Conservation (phyloP, 106 monocot genomes). For the Dioscorea alata region DNA sequence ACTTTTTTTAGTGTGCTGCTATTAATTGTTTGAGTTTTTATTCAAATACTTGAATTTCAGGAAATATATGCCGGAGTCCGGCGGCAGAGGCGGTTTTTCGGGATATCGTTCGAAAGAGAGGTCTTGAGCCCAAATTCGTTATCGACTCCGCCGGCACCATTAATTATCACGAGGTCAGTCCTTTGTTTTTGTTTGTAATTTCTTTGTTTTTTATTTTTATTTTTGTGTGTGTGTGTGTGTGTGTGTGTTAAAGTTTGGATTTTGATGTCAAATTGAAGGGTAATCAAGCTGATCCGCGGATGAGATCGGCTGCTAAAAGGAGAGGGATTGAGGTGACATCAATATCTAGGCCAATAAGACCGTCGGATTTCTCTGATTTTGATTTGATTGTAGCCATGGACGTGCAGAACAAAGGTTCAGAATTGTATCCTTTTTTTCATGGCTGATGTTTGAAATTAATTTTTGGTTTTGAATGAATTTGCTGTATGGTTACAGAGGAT, state of each 20-base stretch:
- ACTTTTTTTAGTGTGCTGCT: neutral
- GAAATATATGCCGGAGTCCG: constrained; percentile 96
- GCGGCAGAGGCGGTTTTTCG: constrained; percentile 91
- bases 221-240: too few species aligned
- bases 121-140: constrained; percentile 49
- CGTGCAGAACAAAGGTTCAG: constrained; percentile 77
- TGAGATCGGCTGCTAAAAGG: constrained; percentile 69
- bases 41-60: constrained; percentile 14
- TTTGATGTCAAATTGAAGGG: constrained; percentile 37
- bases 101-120: constrained; percentile 51
- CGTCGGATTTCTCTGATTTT: constrained; percentile 85
- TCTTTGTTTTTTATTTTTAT: neutral
- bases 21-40: neutral
- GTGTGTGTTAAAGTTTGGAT: neutral
- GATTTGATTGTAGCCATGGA: constrained; percentile 97
- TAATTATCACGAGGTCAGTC: constrained; percentile 74
- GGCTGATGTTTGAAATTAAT: neutral
- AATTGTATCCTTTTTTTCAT: neutral
- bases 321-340: constrained; percentile 92
- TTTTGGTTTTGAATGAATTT: neutral
- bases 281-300: constrained; percentile 65
- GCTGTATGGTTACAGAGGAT: constrained; percentile 38
- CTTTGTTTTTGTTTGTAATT: neutral
- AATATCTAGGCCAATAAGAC: constrained; percentile 69
- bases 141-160: constrained; percentile 99